Base-by-base conservation (phyloP, 2,329 filamentous ascomycete genomes). In the Hysterium pulicare region DNA sequence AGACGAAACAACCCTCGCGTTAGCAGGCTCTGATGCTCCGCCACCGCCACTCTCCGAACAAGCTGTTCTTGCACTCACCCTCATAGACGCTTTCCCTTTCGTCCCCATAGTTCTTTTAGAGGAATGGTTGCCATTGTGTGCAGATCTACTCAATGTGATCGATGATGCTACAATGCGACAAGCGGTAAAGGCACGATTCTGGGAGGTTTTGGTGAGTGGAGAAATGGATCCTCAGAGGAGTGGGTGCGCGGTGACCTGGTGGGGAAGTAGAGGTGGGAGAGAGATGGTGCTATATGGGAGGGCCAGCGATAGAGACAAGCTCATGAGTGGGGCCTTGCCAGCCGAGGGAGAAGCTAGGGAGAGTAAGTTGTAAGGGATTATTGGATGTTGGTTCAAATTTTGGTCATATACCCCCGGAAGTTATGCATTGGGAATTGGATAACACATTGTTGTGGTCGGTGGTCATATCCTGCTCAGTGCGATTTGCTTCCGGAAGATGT, bases 171-270 rank as follows among this genome's bases (percentile, higher is more conserved):
- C 57, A 3, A 80, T 90, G 72, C 76, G 82, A 33, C 76, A 82
- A 35, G 71, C 74, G 2, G 87, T 83, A 28, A 82, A 83, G 58
- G 76, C 81, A 49, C 74, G 89, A 38, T 86, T 94, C 64, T 90
- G 87, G 83, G 83, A 93, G 44, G 77, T 89, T 2, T 68, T 95
- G 8, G 83, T 83, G 31, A 83, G 78, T 53, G 89, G 89, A 3
- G 89, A 95, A 69, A 86, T 95, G 81, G 90, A 95, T 66, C 84
- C 94, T 19, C 87, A 94, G 61, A 78, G 89, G 46, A 84, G 87
- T 5, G 81, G 84, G 31, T 76, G 86, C 23, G 89, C 85, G 37
- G 86, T 95, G 15, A 80, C 81, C 2, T 96, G 90, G 90, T 95
- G 90, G 90, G 86, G 82, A 68, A 69, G 80, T 62, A 63, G 77